Percentiles rank a stretch among this genome's conserved stretches.
phyloP scores from a whole-genome alignment of 257 asterid species.

The Capsicum chinense region DNA sequence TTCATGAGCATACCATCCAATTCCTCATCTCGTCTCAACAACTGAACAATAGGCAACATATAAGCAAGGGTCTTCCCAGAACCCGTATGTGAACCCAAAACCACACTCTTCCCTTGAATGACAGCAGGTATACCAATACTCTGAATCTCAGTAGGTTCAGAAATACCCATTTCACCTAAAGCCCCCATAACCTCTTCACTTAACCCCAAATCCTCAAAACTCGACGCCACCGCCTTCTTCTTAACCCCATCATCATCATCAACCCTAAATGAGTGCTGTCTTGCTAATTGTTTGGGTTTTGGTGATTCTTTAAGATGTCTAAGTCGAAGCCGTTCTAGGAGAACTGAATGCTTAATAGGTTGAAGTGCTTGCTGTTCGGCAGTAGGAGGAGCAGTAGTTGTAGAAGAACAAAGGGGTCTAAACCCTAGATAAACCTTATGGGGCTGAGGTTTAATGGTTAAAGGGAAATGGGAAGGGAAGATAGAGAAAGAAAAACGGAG shows the following conservation, averaged over 20 bases:
- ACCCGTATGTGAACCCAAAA: conserved; percentile 96
- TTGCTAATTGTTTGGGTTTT: conserved; percentile 25
- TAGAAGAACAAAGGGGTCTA: conserved; percentile 67
- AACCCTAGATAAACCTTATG: conserved; percentile 53
- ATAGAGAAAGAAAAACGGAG: conserved; percentile 52
- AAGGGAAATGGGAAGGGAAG: conserved; percentile 50
- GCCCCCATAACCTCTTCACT: conserved; percentile 76
- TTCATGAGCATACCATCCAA: conserved; percentile 83
- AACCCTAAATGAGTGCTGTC: conserved; percentile 27
- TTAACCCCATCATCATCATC: conserved; percentile 52
- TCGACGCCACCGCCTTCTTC: conserved; percentile 53
- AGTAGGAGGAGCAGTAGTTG: conserved; percentile 28
- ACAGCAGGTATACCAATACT: conserved; percentile 87
- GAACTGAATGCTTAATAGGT: conserved; percentile 77
- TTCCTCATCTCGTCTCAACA: conserved; percentile 83
- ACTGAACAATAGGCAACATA: conserved; percentile 92
- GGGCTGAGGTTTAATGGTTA: conserved; percentile 39
- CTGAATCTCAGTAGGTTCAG: conserved; percentile 92
- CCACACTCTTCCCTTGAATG: conserved; percentile 73
- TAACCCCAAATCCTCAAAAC: conserved; percentile 88
- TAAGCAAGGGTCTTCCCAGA: conserved; percentile 98
- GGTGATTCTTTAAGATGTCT: conserved; percentile 80
- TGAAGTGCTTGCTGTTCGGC: conserved; percentile 51
- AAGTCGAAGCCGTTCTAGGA: conserved; percentile 74
- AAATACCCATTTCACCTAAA: conserved; percentile 80